Percentiles rank a stretch among this genome's conserved stretches.
Conservation (phyloP, 83 land plant species). For the Thuja plicata region DNA sequence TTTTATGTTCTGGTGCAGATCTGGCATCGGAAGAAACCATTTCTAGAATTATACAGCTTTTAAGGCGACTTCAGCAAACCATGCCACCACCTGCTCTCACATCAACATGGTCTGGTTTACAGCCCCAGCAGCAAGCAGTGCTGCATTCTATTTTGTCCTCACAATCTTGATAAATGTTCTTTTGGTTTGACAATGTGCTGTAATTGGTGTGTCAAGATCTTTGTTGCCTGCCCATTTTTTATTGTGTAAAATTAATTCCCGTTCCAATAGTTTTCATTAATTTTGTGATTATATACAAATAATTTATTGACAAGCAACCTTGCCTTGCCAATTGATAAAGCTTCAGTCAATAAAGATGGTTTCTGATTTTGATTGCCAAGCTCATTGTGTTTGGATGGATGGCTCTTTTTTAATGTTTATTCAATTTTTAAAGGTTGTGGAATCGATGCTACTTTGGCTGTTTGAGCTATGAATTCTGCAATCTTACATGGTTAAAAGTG, state of each 20-base stretch:
- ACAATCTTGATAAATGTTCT: neutral
- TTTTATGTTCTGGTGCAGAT: slow-evolving; percentile 37
- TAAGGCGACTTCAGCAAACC: slow-evolving; percentile 44
- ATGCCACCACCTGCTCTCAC: slow-evolving; percentile 47
- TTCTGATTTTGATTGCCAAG: neutral
- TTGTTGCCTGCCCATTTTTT: slow-evolving; percentile 11
- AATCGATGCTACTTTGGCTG: neutral
- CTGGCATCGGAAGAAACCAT: slow-evolving; percentile 43
- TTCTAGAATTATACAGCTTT: slow-evolving; percentile 33
- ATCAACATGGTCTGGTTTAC: slow-evolving; percentile 47
- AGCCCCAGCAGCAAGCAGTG: slow-evolving; percentile 49
- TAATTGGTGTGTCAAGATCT: neutral
- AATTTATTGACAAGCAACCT: neutral
- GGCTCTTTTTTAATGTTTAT: neutral
- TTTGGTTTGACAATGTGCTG: neutral
- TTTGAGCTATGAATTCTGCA: neutral
- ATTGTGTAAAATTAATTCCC: neutral
- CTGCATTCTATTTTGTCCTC: slow-evolving; percentile 44
- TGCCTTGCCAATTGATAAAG: neutral
- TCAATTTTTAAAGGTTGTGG: neutral
- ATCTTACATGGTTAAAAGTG: neutral
- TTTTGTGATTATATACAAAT: slow-evolving; percentile 15
- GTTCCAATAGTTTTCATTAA: neutral
- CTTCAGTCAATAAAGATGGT: neutral
- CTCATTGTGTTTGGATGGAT: neutral